These are phyloP conservation scores for Candida andamanensis DNA, from an alignment of 805 yeast species.

Conservation along the genomic window DNA sequence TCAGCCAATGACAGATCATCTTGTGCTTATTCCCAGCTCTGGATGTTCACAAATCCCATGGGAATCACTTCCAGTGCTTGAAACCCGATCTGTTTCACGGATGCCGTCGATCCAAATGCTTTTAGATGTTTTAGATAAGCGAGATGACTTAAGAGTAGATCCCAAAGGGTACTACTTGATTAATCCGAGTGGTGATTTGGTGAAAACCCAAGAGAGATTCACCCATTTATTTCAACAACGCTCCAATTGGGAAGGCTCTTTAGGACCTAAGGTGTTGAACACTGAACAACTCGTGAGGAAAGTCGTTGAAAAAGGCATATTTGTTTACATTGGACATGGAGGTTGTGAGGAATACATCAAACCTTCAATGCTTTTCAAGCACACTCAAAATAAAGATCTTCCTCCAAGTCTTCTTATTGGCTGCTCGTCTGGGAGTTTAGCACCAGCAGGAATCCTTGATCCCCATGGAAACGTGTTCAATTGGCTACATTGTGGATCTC, in stretches of 20 bases:
- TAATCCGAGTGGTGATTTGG: slow-evolving; percentile 79
- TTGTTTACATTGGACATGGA: slow-evolving; percentile 89
- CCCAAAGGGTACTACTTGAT: slow-evolving; percentile 43
- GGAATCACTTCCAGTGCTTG: slow-evolving; percentile 70
- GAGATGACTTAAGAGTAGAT: background rate
- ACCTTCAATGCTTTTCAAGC: slow-evolving; percentile 41
- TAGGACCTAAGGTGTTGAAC: slow-evolving; percentile 56
- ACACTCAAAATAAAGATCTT: slow-evolving; percentile 22
- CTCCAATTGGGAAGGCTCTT: slow-evolving; percentile 34
- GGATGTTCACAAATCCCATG: slow-evolving; percentile 75
- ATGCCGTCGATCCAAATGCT: slow-evolving; percentile 60
- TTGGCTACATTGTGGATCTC: slow-evolving; percentile 76
- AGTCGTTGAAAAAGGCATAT: slow-evolving; percentile 40
- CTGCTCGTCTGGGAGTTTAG: slow-evolving; percentile 79
- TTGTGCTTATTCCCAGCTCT: slow-evolving; percentile 65
- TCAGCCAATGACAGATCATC: slow-evolving; percentile 36
- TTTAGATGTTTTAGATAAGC: slow-evolving; percentile 25
- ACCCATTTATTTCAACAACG: slow-evolving; percentile 10
- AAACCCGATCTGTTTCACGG: slow-evolving; percentile 57
- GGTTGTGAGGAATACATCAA: slow-evolving; percentile 86
- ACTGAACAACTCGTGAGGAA: slow-evolving; percentile 37
- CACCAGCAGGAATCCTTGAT: slow-evolving; percentile 54
- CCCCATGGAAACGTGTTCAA: slow-evolving; percentile 74
- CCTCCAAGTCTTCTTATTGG: slow-evolving; percentile 76
- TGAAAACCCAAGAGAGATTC: slow-evolving; percentile 56